Percentiles rank a stretch among this genome's conserved stretches.
Evolutionary conservation across 306 rosid species (phyloP).

Genomic region (Amphicarpaea edgeworthii): DNA sequence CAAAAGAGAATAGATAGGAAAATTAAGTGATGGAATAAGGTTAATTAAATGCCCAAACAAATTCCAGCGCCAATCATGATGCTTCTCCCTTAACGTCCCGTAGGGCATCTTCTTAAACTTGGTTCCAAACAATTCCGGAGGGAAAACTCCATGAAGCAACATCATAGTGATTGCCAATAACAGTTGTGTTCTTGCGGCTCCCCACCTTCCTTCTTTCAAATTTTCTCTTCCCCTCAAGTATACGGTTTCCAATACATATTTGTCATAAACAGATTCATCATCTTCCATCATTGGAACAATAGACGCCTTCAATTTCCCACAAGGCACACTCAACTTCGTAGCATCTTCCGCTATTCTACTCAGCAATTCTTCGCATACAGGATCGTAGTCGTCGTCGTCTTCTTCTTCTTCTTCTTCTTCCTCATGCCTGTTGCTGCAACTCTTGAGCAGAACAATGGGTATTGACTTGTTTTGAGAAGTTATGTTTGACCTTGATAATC

Average conservation of each 20-base stretch:
- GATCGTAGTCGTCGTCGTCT: too few relatives aligned
- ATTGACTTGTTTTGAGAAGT: too few relatives aligned
- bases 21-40: too few relatives aligned
- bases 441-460: neutral
- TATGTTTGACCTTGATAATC: neutral
- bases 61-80: neutral
- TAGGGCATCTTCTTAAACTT: neutral
- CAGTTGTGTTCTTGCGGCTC: neutral
- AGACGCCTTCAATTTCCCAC: slow-evolving; percentile 10
- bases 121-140: neutral
- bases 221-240: neutral
- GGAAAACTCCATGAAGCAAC: neutral
- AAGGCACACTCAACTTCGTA: neutral
- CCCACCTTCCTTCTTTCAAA: neutral
- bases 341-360: neutral
- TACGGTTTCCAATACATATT: neutral
- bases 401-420: too few relatives aligned
- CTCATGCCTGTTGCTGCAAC: too few relatives aligned
- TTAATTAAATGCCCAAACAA: neutral
- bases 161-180: too few relatives aligned
- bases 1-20: too few relatives aligned
- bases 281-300: neutral
- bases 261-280: neutral
- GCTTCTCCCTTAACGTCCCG: neutral
- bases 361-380: neutral